phyloP scores from a whole-genome alignment of 495 filamentous ascomycete genomes.

The Podospora anserina region DNA sequence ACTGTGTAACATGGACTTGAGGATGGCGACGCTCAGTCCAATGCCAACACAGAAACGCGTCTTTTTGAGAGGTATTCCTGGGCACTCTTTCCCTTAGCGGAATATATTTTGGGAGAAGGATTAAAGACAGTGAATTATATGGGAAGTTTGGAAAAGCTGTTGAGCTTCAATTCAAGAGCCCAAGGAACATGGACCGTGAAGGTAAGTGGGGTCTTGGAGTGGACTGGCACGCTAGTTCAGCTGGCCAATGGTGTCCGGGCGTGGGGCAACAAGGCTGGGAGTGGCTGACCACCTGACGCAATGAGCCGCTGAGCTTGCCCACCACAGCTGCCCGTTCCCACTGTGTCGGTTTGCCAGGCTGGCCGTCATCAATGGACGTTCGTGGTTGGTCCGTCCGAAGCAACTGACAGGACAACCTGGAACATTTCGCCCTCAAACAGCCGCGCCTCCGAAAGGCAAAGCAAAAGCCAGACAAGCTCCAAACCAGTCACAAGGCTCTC shows the following conservation, averaged over 20 bases:
- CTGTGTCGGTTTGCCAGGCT: slow-evolving; percentile 5
- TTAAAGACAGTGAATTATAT: no score
- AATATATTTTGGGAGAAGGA: no score
- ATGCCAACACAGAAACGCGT: no score
- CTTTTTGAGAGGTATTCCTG: no score
- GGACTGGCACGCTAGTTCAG: background rate
- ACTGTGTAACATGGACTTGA: no score
- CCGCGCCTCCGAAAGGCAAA: background rate
- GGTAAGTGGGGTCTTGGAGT: no score
- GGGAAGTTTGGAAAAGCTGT: no score
- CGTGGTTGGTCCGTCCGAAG: slow-evolving; percentile 16
- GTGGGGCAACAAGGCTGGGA: background rate
- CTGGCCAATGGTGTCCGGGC: background rate
- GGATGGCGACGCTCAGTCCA: no score
- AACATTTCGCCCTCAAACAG: background rate
- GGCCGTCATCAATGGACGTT: slow-evolving; percentile 12
- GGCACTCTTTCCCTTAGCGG: no score
- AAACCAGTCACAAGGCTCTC: background rate
- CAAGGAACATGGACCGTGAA: no score
- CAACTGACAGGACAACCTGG: slow-evolving; percentile 5
- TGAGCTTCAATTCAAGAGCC: no score
- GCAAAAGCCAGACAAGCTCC: slow-evolving; percentile 7
- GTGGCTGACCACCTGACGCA: slow-evolving; percentile 1
- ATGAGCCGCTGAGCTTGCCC: background rate
- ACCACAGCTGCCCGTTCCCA: slow-evolving; percentile 8